Conservation (phyloP, 352 stramenopile species). For the Globisporangium uncinulatum region DNA sequence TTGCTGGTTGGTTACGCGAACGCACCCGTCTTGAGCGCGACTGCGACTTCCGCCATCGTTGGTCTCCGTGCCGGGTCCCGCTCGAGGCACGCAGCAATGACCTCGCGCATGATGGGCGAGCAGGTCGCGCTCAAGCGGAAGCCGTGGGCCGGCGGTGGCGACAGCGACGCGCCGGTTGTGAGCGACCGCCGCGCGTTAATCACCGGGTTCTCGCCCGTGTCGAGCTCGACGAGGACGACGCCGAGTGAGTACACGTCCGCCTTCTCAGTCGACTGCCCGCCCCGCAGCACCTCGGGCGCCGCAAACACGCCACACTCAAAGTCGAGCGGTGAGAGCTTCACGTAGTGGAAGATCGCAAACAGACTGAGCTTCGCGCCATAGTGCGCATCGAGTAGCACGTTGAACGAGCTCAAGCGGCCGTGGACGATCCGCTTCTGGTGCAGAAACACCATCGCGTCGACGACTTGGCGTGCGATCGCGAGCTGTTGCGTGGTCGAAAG, state of each 20-base stretch:
- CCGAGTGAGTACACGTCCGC: slow-evolving; percentile 76
- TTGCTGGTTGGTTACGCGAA: slow-evolving; percentile 33
- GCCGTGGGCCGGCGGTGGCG: slow-evolving; percentile 34
- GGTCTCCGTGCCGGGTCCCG: slow-evolving; percentile 42
- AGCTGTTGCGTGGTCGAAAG: slow-evolving; percentile 58
- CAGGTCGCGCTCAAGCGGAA: slow-evolving; percentile 52
- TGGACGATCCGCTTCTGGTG: slow-evolving; percentile 73
- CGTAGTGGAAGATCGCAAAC: slow-evolving; percentile 77
- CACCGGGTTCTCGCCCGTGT: slow-evolving; percentile 60
- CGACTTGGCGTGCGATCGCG: slow-evolving; percentile 59
- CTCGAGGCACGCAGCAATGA: slow-evolving; percentile 57
- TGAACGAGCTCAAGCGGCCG: slow-evolving; percentile 69
- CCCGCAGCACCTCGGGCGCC: slow-evolving; percentile 62
- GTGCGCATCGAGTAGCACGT: slow-evolving; percentile 64
- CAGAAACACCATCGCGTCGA: slow-evolving; percentile 59
- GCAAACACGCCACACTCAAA: slow-evolving; percentile 62
- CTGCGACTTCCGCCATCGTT: slow-evolving; percentile 54
- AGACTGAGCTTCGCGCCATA: slow-evolving; percentile 69
- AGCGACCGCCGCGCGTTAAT: slow-evolving; percentile 45
- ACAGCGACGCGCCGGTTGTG: slow-evolving; percentile 25
- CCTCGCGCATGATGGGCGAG: slow-evolving; percentile 57
- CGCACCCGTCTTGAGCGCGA: slow-evolving; percentile 52
- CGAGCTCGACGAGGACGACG: slow-evolving; percentile 73
- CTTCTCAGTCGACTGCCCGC: slow-evolving; percentile 62
- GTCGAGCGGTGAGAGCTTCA: slow-evolving; percentile 63